Percentiles rank a stretch among this genome's conserved stretches.
Evolutionary conservation across 257 asterid species (phyloP).

Genomic region (Perilla frutescens): DNA sequence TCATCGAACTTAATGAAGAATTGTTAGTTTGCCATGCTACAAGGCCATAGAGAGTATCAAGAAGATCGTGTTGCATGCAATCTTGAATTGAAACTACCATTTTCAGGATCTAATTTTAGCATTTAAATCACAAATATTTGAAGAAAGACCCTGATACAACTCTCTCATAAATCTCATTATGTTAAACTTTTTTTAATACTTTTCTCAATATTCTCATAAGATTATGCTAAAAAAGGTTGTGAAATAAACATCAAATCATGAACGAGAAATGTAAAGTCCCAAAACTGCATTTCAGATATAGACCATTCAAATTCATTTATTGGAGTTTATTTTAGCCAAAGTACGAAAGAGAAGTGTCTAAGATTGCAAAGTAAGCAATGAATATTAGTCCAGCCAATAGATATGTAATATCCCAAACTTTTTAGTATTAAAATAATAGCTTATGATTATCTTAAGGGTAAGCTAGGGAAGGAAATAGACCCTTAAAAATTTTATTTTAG

Average conservation of each 20-base stretch:
- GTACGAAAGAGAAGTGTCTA: slow-evolving; percentile 10
- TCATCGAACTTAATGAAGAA: slow-evolving; percentile 40
- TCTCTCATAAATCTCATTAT: slow-evolving; percentile 17
- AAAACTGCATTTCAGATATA: not conserved
- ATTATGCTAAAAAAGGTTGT: not conserved
- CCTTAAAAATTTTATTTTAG: too few species aligned
- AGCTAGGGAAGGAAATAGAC: too few species aligned
- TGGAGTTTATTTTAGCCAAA: slow-evolving; percentile 24
- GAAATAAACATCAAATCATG: not conserved
- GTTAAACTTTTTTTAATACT: slow-evolving; percentile 8
- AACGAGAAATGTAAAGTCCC: slow-evolving; percentile 16
- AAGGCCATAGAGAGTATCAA: slow-evolving; percentile 72
- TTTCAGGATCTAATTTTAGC: slow-evolving; percentile 44
- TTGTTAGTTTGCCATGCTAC: slow-evolving; percentile 64
- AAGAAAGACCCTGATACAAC: not conserved
- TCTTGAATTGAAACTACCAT: slow-evolving; percentile 57
- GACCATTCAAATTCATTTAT: not conserved
- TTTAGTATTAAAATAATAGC: too few species aligned
- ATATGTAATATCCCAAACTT: too few species aligned
- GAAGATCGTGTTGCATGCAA: slow-evolving; percentile 77
- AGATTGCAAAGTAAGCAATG: not conserved
- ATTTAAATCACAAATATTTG: not conserved
- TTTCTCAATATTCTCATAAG: not conserved
- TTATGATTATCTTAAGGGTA: too few species aligned
- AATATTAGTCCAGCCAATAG: slow-evolving; percentile 8